These are phyloP conservation scores for Zea mays DNA, from an alignment of 176 grass and related monocot species.

Conservation along the genomic window DNA sequence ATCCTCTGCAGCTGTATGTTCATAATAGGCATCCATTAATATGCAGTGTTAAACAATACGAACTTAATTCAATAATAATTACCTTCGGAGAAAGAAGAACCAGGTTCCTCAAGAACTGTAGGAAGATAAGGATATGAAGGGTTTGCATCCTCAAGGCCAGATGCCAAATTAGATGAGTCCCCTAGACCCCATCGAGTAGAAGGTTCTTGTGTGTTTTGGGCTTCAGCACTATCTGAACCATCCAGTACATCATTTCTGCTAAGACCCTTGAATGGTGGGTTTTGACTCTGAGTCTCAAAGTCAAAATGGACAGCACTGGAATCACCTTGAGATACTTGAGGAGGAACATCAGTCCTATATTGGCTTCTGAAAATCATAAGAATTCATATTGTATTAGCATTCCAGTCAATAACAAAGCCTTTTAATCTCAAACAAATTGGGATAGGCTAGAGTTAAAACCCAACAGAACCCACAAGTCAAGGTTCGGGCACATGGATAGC, in stretches of 20 bases:
- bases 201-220: constrained; percentile 51
- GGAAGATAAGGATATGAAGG: constrained; percentile 76
- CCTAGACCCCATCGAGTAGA: constrained; percentile 63
- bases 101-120: constrained; percentile 79
- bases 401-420: neutral
- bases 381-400: neutral
- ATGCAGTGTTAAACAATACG: constrained; percentile 22
- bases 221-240: constrained; percentile 42
- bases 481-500: too few species aligned
- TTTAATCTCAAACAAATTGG: too few species aligned
- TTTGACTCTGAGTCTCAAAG: constrained; percentile 46
- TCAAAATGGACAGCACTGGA: constrained; percentile 39
- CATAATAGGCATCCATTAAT: neutral
- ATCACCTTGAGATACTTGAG: constrained; percentile 47
- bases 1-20: constrained; percentile 72
- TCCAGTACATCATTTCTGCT: constrained; percentile 51
- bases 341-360: constrained; percentile 42
- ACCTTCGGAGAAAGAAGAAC: constrained; percentile 97
- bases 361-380: constrained; percentile 42
- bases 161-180: constrained; percentile 56
- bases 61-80: constrained; percentile 31
- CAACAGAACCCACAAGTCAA: too few species aligned
- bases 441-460: too few species aligned
- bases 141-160: constrained; percentile 61
- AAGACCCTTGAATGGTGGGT: constrained; percentile 54